Conservation (phyloP, 228 moss, liverwort and hornwort species). For the Sphagnum magellanicum region DNA sequence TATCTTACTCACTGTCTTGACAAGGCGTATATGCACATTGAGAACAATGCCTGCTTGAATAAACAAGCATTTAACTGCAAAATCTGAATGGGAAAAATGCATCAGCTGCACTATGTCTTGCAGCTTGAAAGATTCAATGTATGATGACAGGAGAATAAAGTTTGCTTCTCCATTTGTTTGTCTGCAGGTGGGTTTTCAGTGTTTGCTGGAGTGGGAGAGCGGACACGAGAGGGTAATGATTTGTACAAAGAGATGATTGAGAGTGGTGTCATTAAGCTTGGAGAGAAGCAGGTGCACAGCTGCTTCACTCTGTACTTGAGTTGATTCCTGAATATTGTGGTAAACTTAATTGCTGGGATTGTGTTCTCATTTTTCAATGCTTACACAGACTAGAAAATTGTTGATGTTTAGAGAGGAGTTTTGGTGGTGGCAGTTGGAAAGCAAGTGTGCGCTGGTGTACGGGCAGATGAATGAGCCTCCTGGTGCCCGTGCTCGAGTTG, state of each 20-base stretch:
- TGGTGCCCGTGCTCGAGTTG: slow-evolving; percentile 94
- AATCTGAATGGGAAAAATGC: too few species aligned
- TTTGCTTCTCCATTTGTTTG: background rate
- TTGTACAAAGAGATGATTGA: slow-evolving; percentile 99
- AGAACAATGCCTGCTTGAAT: too few species aligned
- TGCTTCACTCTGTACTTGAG: background rate
- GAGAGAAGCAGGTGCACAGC: slow-evolving; percentile 74
- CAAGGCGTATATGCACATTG: too few species aligned
- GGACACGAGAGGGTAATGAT: slow-evolving; percentile 94
- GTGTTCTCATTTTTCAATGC: too few species aligned
- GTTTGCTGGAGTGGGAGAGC: slow-evolving; percentile 93
- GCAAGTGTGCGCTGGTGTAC: slow-evolving; percentile 94
- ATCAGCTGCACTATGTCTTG: too few species aligned
- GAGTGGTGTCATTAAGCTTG: slow-evolving; percentile 99
- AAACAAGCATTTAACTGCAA: too few species aligned
- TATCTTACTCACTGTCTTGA: too few species aligned
- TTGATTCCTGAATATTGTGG: background rate
- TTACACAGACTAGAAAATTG: too few species aligned
- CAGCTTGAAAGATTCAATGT: too few species aligned
- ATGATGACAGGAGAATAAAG: too few species aligned
- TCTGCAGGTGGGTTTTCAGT: slow-evolving; percentile 83
- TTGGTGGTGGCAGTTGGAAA: slow-evolving; percentile 56
- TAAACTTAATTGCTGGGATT: too few species aligned
- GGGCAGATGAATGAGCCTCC: slow-evolving; percentile 99
- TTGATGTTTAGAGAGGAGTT: too few species aligned